Conservation (phyloP, 768 basidiomycete species). For the Suillus paluster region DNA sequence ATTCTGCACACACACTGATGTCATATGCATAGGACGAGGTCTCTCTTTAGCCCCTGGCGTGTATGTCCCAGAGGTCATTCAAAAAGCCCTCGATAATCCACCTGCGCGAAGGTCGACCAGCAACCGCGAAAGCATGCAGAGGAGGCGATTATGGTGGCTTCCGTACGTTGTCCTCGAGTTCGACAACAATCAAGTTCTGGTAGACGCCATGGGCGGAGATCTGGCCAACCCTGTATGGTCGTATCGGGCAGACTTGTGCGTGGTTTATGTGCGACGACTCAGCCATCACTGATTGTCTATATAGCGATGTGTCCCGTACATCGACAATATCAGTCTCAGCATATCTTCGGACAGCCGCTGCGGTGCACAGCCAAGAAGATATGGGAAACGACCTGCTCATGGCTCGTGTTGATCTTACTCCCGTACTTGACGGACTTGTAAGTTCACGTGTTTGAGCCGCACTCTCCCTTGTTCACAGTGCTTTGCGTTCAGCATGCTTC, state of each 20-base stretch:
- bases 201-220: conserved; percentile 97
- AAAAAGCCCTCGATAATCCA: conserved; percentile 72
- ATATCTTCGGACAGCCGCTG: conserved; percentile 84
- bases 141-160: conserved; percentile 93
- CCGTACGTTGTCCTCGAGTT: conserved; percentile 98
- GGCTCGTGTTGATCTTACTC: conserved; percentile 89
- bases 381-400: conserved; percentile 98
- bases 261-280: conserved; percentile 20
- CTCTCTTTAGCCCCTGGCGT: conserved; percentile 80
- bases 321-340: conserved; percentile 92
- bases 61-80: conserved; percentile 82
- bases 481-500: conserved; percentile 62
- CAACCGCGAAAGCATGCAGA: conserved; percentile 89
- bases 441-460: conserved; percentile 25
- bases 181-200: conserved; percentile 95
- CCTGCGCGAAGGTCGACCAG: conserved; percentile 62
- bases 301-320: conserved; percentile 91
- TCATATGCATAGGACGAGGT: conserved; percentile 62
- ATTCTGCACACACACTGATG: not conserved
- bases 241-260: conserved; percentile 93
- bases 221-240: conserved; percentile 91
- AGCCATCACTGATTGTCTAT: conserved; percentile 10
- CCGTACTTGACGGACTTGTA: conserved; percentile 79
- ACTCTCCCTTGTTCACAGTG: conserved; percentile 15
- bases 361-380: conserved; percentile 77